phyloP scores from a whole-genome alignment of 805 yeast species.

The Ogataea ganodermae region DNA sequence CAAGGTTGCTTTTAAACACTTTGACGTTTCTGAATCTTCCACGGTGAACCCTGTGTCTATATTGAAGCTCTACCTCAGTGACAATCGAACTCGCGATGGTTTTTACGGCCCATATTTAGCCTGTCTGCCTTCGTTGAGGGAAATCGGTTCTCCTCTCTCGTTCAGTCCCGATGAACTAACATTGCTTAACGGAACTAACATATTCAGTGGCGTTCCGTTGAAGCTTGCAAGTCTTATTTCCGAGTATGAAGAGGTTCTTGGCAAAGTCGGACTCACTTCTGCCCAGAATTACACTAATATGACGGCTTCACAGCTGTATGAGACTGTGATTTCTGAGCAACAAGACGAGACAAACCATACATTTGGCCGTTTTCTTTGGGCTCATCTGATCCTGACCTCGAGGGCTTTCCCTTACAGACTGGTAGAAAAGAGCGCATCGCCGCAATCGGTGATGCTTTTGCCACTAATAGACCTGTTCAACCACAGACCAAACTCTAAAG shows the following conservation, averaged over 20 bases:
- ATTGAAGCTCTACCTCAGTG: constrained; percentile 25
- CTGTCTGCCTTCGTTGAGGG: constrained; percentile 44
- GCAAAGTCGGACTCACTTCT: neutral
- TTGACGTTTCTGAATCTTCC: constrained; percentile 3
- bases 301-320: constrained; percentile 7
- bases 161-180: constrained; percentile 55
- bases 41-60: constrained; percentile 14
- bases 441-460: constrained; percentile 51
- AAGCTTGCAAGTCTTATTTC: constrained; percentile 45
- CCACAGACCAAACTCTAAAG: constrained; percentile 62
- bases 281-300: constrained; percentile 10
- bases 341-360: constrained; percentile 21
- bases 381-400: constrained; percentile 68
- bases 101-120: constrained; percentile 44
- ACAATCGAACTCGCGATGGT: constrained; percentile 1
- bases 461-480: constrained; percentile 82
- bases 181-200: constrained; percentile 61
- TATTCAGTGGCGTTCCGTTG: constrained; percentile 49
- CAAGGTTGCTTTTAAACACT: constrained; percentile 20
- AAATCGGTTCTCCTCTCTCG: constrained; percentile 61
- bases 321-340: constrained; percentile 30
- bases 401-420: constrained; percentile 79
- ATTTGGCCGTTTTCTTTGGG: constrained; percentile 73
- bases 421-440: constrained; percentile 31
- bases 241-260: constrained; percentile 48